Evolutionary conservation across 495 filamentous ascomycete genomes (phyloP), one percentile per base, ranked within the genome.

Genomic region (Podospora fimiseda): DNA sequence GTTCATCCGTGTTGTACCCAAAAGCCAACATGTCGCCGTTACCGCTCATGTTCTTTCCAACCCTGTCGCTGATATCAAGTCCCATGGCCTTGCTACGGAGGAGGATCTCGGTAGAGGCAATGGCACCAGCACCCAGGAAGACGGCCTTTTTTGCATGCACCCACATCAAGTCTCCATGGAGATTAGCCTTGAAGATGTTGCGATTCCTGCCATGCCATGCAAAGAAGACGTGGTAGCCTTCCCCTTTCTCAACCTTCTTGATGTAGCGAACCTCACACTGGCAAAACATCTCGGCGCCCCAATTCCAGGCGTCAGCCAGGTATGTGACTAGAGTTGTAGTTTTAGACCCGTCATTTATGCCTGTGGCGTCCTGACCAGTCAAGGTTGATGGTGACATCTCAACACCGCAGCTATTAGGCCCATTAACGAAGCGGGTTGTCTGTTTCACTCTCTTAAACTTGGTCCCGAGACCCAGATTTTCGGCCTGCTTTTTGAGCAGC

Each of bases 201-300:
- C 83, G 76, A 21, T 81, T 80, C 43, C 74, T 67, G 1, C 80
- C 80, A 60, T 85, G 81, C 80, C 80, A 87, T 9, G 81, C 77
- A 58, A 83, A 86, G 64, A 81, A 82, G 15, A 87, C 66, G 11
- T 81, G 66, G 59, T 85, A 87, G 13, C 83, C 81, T 2, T 69
- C 66, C 27, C 70, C 63, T 5, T 70, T 59, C 9, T 71, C 69
- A 43, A 71, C 69, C 52, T 81, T 75, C 47, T 81, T 77, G 59
- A 88, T 72, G 57, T 86, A 81, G 51, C 80, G 72, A 30, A 87
- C 82, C 64, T 86, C 84, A 51, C 82, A 85, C 57, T 84, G 76
- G 58, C 84, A 87, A 59, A 88, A 88, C 59, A 87, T 80, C 58
- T 88, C 82, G 27, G 84, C 82, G 18, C 82, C 85, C 81, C 82